These are phyloP conservation scores for Talaromyces verruculosus DNA, from an alignment of 2,329 filamentous ascomycete genomes.

Conservation along the genomic window DNA sequence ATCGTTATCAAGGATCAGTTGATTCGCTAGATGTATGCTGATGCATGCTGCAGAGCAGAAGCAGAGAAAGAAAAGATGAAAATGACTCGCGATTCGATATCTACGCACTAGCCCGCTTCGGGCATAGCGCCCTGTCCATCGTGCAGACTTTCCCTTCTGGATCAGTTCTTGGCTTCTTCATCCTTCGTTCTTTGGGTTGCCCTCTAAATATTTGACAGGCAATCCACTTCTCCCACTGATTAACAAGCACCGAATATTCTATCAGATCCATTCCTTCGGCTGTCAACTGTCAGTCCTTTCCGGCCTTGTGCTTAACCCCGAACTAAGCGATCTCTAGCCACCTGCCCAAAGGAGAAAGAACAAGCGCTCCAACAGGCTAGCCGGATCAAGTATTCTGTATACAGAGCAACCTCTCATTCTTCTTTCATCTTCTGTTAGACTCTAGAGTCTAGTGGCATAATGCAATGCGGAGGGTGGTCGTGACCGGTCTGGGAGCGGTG, in stretches of 20 bases:
- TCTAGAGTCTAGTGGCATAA: slow-evolving; percentile 18
- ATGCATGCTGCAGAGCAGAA: not conserved
- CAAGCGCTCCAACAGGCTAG: slow-evolving; percentile 6
- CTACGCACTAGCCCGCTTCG: not conserved
- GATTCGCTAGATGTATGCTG: not conserved
- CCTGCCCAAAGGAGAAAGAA: slow-evolving; percentile 15
- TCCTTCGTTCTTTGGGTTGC: not conserved
- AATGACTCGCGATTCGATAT: not conserved
- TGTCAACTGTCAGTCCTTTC: not conserved
- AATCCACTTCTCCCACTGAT: not conserved
- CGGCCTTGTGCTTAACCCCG: not conserved
- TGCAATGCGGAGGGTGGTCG: slow-evolving; percentile 66
- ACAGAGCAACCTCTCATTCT: not conserved
- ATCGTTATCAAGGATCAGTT: not conserved
- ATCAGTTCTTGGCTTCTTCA: slow-evolving; percentile 9
- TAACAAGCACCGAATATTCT: not conserved
- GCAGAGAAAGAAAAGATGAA: not conserved
- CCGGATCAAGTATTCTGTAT: slow-evolving; percentile 6
- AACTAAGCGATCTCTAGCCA: not conserved
- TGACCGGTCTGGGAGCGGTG: slow-evolving; percentile 78
- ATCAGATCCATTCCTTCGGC: not conserved
- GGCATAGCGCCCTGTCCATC: slow-evolving; percentile 24
- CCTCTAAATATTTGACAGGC: not conserved
- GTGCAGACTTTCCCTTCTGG: slow-evolving; percentile 43
- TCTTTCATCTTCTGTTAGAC: not conserved